Base-by-base conservation (phyloP, 192 early-diverging fungal genomes). In the Entomortierella chlamydospora region DNA sequence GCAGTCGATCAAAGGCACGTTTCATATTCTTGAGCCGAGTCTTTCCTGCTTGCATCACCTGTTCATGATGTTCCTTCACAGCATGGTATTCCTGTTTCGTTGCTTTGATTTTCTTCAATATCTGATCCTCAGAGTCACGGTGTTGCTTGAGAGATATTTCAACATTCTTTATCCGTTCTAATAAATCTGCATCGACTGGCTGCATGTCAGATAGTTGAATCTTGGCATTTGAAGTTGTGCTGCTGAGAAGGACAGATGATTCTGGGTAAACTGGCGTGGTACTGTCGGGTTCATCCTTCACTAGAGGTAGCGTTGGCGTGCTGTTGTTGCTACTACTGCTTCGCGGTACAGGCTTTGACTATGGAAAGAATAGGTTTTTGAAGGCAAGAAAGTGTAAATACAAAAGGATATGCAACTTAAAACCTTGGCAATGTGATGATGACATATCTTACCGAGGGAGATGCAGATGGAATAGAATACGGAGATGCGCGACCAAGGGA, bases 141-240 rank as follows among this genome's bases (percentile, higher is more conserved):
- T 78, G 67, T 26, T 78, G 74, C 6, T 70, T 43, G 0, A 78
- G 13, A 2, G 66, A 69, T 4, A 69, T 78, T 18, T 78, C 67
- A 8, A 78, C 56, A n/a, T 33, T 78, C 25, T 70, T 78, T 45
- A 64, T 78, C 43, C 61, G 52, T 4, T 64, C 74, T 20, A 70
- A 13, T 33, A 59, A n/a, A 0, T 42, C 26, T 6, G 65, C 1
- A 22, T 78, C 61, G 4, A 69, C 22, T 25, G 71, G 62, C 10
- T 51, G 45, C 7, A 65, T 58, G 31, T 73, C 71, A 17, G 62
- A 65, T 18, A 73, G 57, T 7, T 73, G 47, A 18, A 73, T 22
- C 45, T 53, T 60, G 11, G 61, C 54, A 33, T 41, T 60, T 0
- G 67, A 70, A 0, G 29, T 37, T 12, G 45, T 39, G 37, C 50